Conservation (phyloP, 257 asterid genomes). For the Solanum corneliomulleri region DNA sequence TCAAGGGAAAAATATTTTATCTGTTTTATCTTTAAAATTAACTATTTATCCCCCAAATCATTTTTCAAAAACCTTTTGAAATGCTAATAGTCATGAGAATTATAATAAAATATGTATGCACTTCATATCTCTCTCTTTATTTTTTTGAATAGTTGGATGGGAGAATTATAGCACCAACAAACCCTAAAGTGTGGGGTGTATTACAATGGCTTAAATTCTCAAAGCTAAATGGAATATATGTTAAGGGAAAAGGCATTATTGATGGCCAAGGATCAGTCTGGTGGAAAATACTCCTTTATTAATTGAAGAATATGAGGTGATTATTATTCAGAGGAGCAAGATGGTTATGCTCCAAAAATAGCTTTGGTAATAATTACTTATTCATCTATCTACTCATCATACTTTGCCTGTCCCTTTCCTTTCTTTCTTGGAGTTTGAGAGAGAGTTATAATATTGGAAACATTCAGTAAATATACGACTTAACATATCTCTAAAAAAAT, state of each 20-base stretch:
- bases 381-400: background rate
- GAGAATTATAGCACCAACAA: slow-evolving; percentile 26
- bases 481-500: no score
- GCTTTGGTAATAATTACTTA: background rate
- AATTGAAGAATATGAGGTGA: background rate
- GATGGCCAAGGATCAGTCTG: slow-evolving; percentile 44
- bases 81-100: background rate
- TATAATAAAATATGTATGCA: background rate
- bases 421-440: no score
- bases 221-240: slow-evolving; percentile 15
- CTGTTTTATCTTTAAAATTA: background rate
- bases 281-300: slow-evolving; percentile 13
- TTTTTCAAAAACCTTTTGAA: background rate
- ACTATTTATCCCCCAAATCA: background rate
- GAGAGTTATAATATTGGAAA: no score
- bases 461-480: no score
- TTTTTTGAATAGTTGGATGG: slow-evolving; percentile 29
- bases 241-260: slow-evolving; percentile 24
- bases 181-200: slow-evolving; percentile 17
- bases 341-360: background rate
- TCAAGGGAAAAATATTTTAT: background rate
- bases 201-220: slow-evolving; percentile 40
- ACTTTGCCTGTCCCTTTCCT: background rate
- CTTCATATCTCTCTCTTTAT: background rate
- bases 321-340: background rate